Conservation (phyloP, 176 grass and related monocot species). For the Aegilops tauschii region DNA sequence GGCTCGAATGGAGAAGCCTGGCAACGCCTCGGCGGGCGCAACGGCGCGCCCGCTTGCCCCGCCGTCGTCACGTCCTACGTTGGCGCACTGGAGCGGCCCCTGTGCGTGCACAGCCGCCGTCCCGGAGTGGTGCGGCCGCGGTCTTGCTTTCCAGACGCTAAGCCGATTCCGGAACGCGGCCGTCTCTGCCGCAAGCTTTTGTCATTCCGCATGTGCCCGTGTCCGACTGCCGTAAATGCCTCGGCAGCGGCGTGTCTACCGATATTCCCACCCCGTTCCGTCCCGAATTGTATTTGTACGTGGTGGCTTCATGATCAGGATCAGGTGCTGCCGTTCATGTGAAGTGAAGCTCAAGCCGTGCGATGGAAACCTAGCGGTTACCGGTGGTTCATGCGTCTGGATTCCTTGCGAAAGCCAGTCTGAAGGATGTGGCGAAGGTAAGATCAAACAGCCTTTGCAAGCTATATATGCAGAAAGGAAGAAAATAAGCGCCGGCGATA, state of each 20-base stretch:
- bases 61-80: constrained; percentile 22
- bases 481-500: not conserved
- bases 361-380: not conserved
- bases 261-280: constrained; percentile 21
- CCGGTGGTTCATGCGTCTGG: too few species aligned
- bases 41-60: not conserved
- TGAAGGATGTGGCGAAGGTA: not conserved
- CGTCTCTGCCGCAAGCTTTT: constrained; percentile 6
- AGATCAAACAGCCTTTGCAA: not conserved
- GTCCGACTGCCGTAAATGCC: constrained; percentile 31
- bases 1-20: constrained; percentile 27
- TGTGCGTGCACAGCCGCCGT: constrained; percentile 40
- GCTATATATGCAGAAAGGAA: not conserved
- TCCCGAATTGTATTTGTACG: not conserved
- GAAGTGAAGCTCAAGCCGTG: not conserved
- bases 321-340: not conserved
- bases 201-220: constrained; percentile 30
- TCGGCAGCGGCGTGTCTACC: constrained; percentile 7
- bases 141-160: constrained; percentile 32
- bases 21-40: constrained; percentile 31
- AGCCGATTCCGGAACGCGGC: constrained; percentile 24
- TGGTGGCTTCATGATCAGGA: not conserved
- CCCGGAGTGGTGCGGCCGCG: constrained; percentile 5
- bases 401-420: not conserved
- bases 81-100: constrained; percentile 13